Percentiles rank a stretch among this genome's conserved stretches.
Evolutionary conservation across 306 rosid species (phyloP).

Genomic region (Malus fusca): DNA sequence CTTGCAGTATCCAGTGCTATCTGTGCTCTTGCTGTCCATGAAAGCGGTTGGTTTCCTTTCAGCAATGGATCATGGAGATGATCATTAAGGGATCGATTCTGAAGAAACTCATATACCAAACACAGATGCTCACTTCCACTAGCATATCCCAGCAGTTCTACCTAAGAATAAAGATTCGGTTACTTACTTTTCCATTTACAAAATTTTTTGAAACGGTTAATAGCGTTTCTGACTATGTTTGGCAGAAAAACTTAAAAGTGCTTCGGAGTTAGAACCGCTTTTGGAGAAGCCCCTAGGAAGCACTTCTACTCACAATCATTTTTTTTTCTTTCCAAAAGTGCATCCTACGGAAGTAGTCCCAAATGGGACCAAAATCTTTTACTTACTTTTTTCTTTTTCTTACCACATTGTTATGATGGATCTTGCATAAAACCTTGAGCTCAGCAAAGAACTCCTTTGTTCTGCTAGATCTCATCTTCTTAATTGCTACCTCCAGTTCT

Average conservation of each 20-base stretch:
- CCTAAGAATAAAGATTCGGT: conserved; percentile 28
- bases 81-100: conserved; percentile 52
- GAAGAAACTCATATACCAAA: conserved; percentile 57
- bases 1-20: conserved; percentile 57
- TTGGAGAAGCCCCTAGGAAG: background rate
- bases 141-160: conserved; percentile 51
- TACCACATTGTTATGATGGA: conserved; percentile 38
- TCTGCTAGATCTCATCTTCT: conserved; percentile 56
- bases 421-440: conserved; percentile 50
- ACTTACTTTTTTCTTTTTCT: background rate
- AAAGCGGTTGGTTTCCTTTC: conserved; percentile 54
- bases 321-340: background rate
- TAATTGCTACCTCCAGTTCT: conserved; percentile 43
- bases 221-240: background rate
- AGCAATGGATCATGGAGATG: conserved; percentile 58
- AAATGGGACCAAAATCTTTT: background rate
- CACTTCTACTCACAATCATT: background rate
- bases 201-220: background rate
- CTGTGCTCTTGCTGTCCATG: conserved; percentile 59
- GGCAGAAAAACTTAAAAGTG: background rate
- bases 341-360: background rate
- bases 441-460: conserved; percentile 56
- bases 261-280: background rate
- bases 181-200: background rate
- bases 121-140: conserved; percentile 56